Evolutionary conservation across 495 filamentous ascomycete genomes (phyloP).

Genomic region (Neurospora sp.): DNA sequence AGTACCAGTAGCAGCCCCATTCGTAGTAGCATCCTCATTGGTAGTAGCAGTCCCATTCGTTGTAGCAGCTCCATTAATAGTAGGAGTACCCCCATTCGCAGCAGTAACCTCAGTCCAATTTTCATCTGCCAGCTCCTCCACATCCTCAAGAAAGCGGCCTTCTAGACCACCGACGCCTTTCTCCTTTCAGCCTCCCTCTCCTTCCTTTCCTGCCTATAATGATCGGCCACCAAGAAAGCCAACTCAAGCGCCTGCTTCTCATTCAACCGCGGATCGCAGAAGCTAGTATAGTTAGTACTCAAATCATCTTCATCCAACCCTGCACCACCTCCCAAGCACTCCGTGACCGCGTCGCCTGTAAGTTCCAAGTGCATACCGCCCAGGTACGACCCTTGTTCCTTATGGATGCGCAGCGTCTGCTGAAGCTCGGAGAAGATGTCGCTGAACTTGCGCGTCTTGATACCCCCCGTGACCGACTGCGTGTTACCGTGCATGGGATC

Average conservation of each 20-base stretch:
- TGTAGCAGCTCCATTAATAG: not conserved
- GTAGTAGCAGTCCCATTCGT: not conserved
- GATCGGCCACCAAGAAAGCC: constrained; percentile 85
- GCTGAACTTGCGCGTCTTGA: constrained; percentile 84
- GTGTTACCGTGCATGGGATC: constrained; percentile 98
- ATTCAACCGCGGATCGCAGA: constrained; percentile 90
- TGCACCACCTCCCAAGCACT: constrained; percentile 87
- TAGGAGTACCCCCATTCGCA: not conserved
- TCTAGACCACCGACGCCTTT: not conserved
- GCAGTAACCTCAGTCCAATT: not conserved
- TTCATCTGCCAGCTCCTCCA: not conserved
- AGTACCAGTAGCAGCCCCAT: not conserved
- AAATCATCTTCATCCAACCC: constrained; percentile 81
- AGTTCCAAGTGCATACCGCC: constrained; percentile 93
- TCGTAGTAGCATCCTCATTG: not conserved
- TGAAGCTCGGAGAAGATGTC: constrained; percentile 79
- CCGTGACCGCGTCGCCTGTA: constrained; percentile 91
- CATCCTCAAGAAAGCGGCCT: not conserved
- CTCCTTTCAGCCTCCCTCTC: not conserved
- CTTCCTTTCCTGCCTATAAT: constrained; percentile 42
- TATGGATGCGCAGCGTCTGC: constrained; percentile 72
- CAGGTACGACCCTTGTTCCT: constrained; percentile 68
- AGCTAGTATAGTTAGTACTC: constrained; percentile 79
- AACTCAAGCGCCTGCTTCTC: constrained; percentile 96
- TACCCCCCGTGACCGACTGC: constrained; percentile 52